A percentile compares a stretch with the other conserved stretches of the same genome.
These are phyloP conservation scores for Silene vulgaris DNA, from an alignment of 179 eudicot species.

Conservation along the genomic window DNA sequence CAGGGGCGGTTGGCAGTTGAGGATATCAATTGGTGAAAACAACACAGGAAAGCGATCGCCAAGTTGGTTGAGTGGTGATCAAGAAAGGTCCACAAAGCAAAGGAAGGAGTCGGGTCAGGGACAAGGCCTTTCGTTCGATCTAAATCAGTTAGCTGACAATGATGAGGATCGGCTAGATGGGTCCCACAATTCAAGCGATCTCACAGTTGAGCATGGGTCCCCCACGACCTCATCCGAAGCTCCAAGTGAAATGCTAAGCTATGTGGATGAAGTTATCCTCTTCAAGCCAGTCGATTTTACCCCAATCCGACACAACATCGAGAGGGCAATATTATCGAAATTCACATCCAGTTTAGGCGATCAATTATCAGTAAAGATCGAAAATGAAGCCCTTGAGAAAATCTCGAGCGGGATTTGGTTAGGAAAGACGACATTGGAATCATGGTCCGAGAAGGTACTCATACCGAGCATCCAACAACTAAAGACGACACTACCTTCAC, in stretches of 20 bases:
- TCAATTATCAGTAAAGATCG: constrained; percentile 39
- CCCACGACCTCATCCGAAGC: constrained; percentile 44
- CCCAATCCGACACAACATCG: constrained; percentile 35
- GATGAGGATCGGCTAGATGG: constrained; percentile 69
- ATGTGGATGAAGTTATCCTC: constrained; percentile 49
- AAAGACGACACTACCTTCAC: constrained; percentile 30
- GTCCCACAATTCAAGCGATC: constrained; percentile 69
- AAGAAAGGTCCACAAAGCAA: constrained; percentile 39
- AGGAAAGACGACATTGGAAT: constrained; percentile 52
- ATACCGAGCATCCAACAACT: constrained; percentile 60
- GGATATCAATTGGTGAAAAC: constrained; percentile 47
- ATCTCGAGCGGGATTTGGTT: constrained; percentile 67
- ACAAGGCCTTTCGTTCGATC: constrained; percentile 49
- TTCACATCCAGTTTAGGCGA: constrained; percentile 39
- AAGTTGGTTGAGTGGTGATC: constrained; percentile 52
- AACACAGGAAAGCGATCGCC: constrained; percentile 46
- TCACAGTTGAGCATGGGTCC: constrained; percentile 55
- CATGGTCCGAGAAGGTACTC: constrained; percentile 56
- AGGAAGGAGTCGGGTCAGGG: constrained; percentile 43
- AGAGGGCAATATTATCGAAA: constrained; percentile 38
- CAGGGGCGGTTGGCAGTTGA: constrained; percentile 64
- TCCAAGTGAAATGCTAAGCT: constrained; percentile 42
- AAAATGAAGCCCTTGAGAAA: constrained; percentile 59
- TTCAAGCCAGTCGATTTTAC: constrained; percentile 64
- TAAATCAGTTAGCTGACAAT: constrained; percentile 52